A percentile compares a stretch with the other conserved stretches of the same genome.
phyloP scores from a whole-genome alignment of 441 rosid genomes.

The Mallotus japonicus region DNA sequence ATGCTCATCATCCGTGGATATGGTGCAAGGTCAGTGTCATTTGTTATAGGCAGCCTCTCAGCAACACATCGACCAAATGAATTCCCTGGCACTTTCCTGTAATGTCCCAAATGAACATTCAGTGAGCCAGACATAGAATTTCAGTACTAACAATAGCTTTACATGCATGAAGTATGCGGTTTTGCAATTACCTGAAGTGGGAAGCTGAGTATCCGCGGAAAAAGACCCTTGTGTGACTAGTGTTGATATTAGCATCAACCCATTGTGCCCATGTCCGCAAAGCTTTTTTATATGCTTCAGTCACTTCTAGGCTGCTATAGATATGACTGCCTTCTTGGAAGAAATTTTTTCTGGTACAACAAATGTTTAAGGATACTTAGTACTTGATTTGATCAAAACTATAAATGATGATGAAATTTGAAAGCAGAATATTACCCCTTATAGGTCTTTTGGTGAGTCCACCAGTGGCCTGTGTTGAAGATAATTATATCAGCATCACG shows the following conservation, averaged over 20 bases:
- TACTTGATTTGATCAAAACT: not conserved
- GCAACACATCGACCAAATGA: constrained; percentile 59
- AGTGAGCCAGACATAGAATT: not conserved
- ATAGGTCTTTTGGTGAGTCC: constrained; percentile 77
- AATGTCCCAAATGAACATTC: constrained; percentile 13
- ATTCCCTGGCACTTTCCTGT: constrained; percentile 72
- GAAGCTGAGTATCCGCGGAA: constrained; percentile 70
- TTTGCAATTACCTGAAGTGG: constrained; percentile 50
- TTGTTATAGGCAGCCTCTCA: constrained; percentile 51
- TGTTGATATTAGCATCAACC: constrained; percentile 66
- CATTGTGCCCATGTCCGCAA: constrained; percentile 72
- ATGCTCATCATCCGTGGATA: constrained; percentile 61
- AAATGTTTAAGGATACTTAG: not conserved
- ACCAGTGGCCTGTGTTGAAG: constrained; percentile 87
- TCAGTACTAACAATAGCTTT: not conserved
- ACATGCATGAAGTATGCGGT: too few species aligned
- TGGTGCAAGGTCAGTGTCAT: constrained; percentile 38
- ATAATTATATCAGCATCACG: constrained; percentile 60
- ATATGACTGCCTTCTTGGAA: constrained; percentile 69
- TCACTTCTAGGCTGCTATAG: constrained; percentile 47
- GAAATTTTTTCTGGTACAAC: constrained; percentile 46
- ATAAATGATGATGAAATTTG: not conserved
- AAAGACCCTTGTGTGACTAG: constrained; percentile 52
- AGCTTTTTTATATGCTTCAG: constrained; percentile 62
- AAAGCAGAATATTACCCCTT: constrained; percentile 38